Base-by-base conservation (phyloP, 2,329 filamentous ascomycete genomes). In the Aspergillus amoenus region DNA sequence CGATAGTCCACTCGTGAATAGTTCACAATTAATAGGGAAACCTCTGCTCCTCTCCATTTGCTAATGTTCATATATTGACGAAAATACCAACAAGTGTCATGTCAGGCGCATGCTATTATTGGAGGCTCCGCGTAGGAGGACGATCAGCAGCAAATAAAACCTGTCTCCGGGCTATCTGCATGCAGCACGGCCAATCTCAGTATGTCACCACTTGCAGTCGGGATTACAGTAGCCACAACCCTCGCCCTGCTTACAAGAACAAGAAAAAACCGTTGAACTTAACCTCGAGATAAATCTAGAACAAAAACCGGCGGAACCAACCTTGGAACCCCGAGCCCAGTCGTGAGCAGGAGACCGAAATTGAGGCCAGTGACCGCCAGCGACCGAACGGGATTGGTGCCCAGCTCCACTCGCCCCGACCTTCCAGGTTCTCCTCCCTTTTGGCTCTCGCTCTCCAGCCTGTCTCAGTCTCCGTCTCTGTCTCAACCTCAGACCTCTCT, bases 361-460 rank as follows among this genome's bases (percentile, higher is more conserved):
- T 52, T 42, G 40, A n/a, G 15, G 34, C 34, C 34, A 52, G 51
- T 43, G 42, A 37, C 55, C 42, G 48, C 44, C 57, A 52, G 42
- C 52, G 55, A 57, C 56, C 52, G 55, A 57, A 58, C 52, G 48
- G 43, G 50, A 55, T 58, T 52, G 55, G 40, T 40, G 52, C 52
- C 45, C 52, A 55, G 45, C 48, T 60, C 51, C 49, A 58, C 52
- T 50, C 24, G 24, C 48, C 52, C 48, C 52, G 39, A 32, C 48
- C 46, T 30, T 30, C 27, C 27, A 30, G 27, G 27, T 45, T 45
- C 47, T 52, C 39, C 51, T 48, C 40, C 55, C 48, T 43, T 54
- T 52, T 39, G 22, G 34, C 56, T 49, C 39, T 57, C 52, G 21
- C 30, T 55, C 57, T 41, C 54, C 49, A 57, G 22, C 27, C 12